Percentiles rank a stretch among this genome's conserved stretches.
Evolutionary conservation across 2,329 filamentous ascomycete genomes (phyloP).

Genomic region (Pochonia chlamydosporia): DNA sequence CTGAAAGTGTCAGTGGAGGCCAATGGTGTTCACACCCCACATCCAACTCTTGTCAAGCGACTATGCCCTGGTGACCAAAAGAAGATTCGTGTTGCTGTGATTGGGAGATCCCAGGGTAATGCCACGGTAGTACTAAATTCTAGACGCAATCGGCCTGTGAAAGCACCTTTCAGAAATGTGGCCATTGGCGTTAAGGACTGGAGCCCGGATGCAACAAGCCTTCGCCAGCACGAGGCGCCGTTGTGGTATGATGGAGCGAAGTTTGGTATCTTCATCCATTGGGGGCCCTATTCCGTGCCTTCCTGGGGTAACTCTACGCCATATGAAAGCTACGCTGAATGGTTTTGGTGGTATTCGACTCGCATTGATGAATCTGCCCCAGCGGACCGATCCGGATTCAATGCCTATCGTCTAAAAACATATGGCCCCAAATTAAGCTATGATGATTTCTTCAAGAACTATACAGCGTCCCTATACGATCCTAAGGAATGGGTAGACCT

Average conservation of each 20-base stretch:
- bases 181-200: not conserved
- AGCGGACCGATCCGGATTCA: constrained; percentile 35
- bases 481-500: constrained; percentile 49
- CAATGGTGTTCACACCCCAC: constrained; percentile 36
- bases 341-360: constrained; percentile 46
- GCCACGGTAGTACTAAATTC: no score
- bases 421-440: constrained; percentile 46
- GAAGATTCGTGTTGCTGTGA: constrained; percentile 28
- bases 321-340: constrained; percentile 37
- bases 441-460: constrained; percentile 48
- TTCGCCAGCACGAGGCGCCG: constrained; percentile 36
- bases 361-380: constrained; percentile 26
- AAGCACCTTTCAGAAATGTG: no score
- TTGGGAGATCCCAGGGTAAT: constrained; percentile 11
- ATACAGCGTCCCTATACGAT: constrained; percentile 42
- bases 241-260: constrained; percentile 51
- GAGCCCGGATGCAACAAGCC: constrained; percentile 15
- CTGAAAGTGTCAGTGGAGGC: constrained; percentile 24
- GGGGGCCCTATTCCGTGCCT: constrained; percentile 50
- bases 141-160: no score
- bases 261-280: constrained; percentile 56
- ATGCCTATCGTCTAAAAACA: constrained; percentile 37
- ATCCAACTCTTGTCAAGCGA: constrained; percentile 30
- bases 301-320: constrained; percentile 44
- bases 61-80: constrained; percentile 39